Percentiles rank a stretch among this genome's conserved stretches.
Evolutionary conservation across 129 eudicot genomes (phyloP).

Genomic region (Pulicaria dysenterica): DNA sequence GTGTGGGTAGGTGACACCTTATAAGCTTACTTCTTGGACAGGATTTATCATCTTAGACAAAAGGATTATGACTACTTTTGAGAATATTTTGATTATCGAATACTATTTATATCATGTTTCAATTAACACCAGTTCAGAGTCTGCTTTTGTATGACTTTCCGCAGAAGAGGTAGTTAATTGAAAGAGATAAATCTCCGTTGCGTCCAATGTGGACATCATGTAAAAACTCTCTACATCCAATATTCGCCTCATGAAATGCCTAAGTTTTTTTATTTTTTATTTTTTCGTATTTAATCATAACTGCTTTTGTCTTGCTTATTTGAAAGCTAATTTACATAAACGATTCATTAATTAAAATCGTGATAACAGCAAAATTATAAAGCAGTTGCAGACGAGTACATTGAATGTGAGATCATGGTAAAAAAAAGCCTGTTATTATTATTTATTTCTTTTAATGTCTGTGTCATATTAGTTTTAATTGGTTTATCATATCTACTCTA

Average conservation of each 20-base stretch:
- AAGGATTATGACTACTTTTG: background rate
- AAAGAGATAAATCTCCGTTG: conserved; percentile 44
- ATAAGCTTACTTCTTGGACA: no score
- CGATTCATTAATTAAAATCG: background rate
- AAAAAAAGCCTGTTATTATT: background rate
- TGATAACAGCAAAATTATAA: conserved; percentile 46
- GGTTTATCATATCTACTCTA: background rate
- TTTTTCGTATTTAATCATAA: background rate
- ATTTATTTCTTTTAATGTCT: background rate
- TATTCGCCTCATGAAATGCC: conserved; percentile 87
- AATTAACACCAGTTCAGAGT: no score
- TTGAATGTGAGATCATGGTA: conserved; percentile 75
- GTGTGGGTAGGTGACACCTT: no score
- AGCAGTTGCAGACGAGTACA: conserved; percentile 70
- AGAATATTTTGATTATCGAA: background rate
- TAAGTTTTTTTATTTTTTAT: conserved; percentile 45
- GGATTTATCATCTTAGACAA: background rate
- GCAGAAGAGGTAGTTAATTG: background rate
- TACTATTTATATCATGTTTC: background rate
- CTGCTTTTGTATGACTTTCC: background rate
- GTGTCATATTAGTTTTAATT: background rate
- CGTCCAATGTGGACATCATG: conserved; percentile 55
- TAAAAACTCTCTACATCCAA: conserved; percentile 67
- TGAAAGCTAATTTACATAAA: conserved; percentile 17
- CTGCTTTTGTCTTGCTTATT: background rate